A percentile compares a stretch with the other conserved stretches of the same genome.
These are phyloP conservation scores for Gossypium laxum DNA, from an alignment of 441 rosid species.

Conservation along the genomic window DNA sequence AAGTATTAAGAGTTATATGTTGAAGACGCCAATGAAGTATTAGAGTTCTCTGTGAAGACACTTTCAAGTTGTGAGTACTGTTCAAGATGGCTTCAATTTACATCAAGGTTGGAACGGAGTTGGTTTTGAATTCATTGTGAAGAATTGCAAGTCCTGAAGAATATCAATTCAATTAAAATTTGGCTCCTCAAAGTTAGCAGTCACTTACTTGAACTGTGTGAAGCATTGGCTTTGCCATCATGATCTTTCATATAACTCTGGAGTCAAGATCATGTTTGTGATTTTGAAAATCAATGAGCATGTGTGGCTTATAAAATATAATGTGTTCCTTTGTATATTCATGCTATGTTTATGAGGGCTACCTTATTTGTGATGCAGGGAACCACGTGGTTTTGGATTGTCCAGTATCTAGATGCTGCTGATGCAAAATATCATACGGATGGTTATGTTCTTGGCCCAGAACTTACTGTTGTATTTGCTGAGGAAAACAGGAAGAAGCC, in stretches of 20 bases:
- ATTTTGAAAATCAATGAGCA: background rate
- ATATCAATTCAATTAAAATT: conserved; percentile 32
- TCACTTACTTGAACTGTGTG: conserved; percentile 27
- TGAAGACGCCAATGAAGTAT: conserved; percentile 47
- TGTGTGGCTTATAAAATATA: background rate
- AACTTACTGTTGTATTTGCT: conserved; percentile 51
- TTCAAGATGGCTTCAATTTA: conserved; percentile 37
- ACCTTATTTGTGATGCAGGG: conserved; percentile 36
- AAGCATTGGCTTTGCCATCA: conserved; percentile 19
- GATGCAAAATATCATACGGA: conserved; percentile 61
- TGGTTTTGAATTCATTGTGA: conserved; percentile 46
- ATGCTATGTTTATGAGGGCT: conserved; percentile 1
- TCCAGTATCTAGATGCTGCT: conserved; percentile 53
- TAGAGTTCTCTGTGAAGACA: conserved; percentile 29
- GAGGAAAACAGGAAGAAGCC: conserved; percentile 69
- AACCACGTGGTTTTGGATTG: conserved; percentile 74
- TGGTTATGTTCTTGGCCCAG: conserved; percentile 52
- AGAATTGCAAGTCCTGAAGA: conserved; percentile 61
- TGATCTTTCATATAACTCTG: conserved; percentile 16
- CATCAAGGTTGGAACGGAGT: conserved; percentile 47
- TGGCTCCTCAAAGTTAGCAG: conserved; percentile 65
- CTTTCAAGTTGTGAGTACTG: conserved; percentile 32
- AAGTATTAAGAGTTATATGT: conserved; percentile 47
- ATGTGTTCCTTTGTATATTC: background rate
- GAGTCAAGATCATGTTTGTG: conserved; percentile 11